Evolutionary conservation across 2,329 filamentous ascomycete genomes (phyloP), one percentile per base, ranked within the genome.

Genomic region (Trichophyton mentagrophytes): DNA sequence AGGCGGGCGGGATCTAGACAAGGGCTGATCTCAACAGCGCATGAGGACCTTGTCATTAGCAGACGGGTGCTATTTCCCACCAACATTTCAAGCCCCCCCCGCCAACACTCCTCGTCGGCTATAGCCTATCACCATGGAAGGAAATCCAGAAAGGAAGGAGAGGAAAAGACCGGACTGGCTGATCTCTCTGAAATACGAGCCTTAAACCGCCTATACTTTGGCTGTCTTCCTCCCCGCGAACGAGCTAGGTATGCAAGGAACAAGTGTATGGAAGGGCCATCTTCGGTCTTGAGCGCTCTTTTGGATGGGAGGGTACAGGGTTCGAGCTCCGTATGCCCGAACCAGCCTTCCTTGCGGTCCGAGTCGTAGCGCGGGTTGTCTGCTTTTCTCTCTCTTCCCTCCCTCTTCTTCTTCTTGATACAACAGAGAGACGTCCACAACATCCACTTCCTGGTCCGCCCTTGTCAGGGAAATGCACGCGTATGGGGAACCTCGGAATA

Each of bases 121-220:
- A 38, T 38, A 13, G 46, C 46, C 46, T 55, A 55, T 55, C n/a
- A 55, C 15, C 51, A 33, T 51, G 46, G 46, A 36, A 20, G 51
- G n/a, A 55, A 36, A 55, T 55, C 51, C n/a, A n/a, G 51, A 55
- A 55, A 38, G 51, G 51, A 55, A 55, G 51, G 51, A 33, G 30
- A 55, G 17, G 33, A 51, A 55, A 8, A 33, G 51, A 27, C 51
- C 30, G 15, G 51, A 36, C 51, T 55, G 51, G 51, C 27, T 36
- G 51, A 55, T 55, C 51, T n/a, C 27, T 55, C n/a, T 36, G 51
- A 55, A 33, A 55, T 55, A 55, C 51, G 51, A 55, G 51, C 13
- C n/a, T 36, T 55, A 33, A 55, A 13, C 27, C n/a, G 33, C 30
- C 27, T 33, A 55, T 44, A 8, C 40, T 44, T 44, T 44, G 40